Conservation (phyloP, 2,329 filamentous ascomycete genomes). For the Clonostachys solani region DNA sequence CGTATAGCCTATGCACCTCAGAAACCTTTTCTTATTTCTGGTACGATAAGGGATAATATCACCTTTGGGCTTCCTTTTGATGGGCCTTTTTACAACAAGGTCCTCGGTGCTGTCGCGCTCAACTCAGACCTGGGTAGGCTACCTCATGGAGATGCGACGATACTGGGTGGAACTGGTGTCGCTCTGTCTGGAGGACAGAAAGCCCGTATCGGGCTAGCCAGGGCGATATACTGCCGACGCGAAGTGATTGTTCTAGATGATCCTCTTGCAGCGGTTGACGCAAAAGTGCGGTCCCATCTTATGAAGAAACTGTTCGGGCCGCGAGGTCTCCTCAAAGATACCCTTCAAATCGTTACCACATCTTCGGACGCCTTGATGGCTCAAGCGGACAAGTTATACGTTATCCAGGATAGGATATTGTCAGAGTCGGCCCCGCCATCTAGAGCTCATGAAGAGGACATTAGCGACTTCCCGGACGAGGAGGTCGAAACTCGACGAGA, state of each 20-base stretch:
- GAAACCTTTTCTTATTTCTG: conserved; percentile 61
- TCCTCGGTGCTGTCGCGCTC: conserved; percentile 58
- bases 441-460: too few species aligned
- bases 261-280: conserved; percentile 56
- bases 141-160: conserved; percentile 50
- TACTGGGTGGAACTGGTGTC: conserved; percentile 59
- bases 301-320: too few species aligned
- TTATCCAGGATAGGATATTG: too few species aligned
- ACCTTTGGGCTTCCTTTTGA: conserved; percentile 55
- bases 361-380: too few species aligned
- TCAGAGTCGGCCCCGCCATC: too few species aligned
- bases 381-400: too few species aligned
- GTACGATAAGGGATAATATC: conserved; percentile 63
- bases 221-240: conserved; percentile 56
- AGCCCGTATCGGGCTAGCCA: conserved; percentile 56
- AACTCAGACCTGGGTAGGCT: conserved; percentile 50
- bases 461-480: too few species aligned
- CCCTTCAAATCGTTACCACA: too few species aligned
- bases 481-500: too few species aligned
- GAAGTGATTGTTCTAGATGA: conserved; percentile 58
- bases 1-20: conserved; percentile 56
- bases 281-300: too few species aligned
- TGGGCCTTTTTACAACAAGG: conserved; percentile 48
- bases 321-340: too few species aligned
- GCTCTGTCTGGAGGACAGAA: conserved; percentile 61